These are phyloP conservation scores for Ogataea philodendri DNA, from an alignment of 805 yeast genomes.

Conservation along the genomic window DNA sequence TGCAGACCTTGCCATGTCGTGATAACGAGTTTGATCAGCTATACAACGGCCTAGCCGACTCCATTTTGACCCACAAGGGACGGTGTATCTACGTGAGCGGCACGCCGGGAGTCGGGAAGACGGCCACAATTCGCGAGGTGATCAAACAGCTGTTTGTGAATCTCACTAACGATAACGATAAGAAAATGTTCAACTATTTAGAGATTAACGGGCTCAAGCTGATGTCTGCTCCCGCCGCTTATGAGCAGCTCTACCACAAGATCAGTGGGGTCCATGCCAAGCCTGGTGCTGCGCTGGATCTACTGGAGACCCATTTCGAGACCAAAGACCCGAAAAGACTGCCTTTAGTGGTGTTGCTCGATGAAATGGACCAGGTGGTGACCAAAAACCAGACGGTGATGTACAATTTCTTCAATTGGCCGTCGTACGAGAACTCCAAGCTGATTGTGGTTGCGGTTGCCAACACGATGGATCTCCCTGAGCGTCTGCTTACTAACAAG, in stretches of 20 bases:
- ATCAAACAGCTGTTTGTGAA: conserved; percentile 56
- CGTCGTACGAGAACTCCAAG: conserved; percentile 74
- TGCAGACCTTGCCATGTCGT: conserved; percentile 72
- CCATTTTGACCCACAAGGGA: conserved; percentile 70
- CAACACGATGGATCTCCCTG: conserved; percentile 96
- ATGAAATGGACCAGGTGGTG: conserved; percentile 91
- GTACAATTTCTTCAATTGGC: conserved; percentile 98
- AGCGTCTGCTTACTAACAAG: conserved; percentile 80
- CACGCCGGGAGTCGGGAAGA: conserved; percentile 97
- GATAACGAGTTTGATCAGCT: conserved; percentile 77
- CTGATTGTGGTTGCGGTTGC: conserved; percentile 91
- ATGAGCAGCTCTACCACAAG: conserved; percentile 78
- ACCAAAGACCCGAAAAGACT: conserved; percentile 34
- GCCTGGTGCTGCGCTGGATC: conserved; percentile 60
- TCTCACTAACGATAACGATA: conserved; percentile 21
- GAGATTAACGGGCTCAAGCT: conserved; percentile 92
- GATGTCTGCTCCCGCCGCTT: conserved; percentile 74
- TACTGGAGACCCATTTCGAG: conserved; percentile 69
- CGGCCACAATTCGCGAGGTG: conserved; percentile 89
- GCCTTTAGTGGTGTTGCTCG: conserved; percentile 76
- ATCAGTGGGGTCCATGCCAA: conserved; percentile 59
- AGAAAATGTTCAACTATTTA: conserved; percentile 57
- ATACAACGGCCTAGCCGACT: conserved; percentile 64
- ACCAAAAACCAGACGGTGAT: conserved; percentile 79
- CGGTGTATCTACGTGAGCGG: conserved; percentile 90